phyloP scores from a whole-genome alignment of 371 early-diverging fungal genomes.

The Rhizomucor miehei region DNA sequence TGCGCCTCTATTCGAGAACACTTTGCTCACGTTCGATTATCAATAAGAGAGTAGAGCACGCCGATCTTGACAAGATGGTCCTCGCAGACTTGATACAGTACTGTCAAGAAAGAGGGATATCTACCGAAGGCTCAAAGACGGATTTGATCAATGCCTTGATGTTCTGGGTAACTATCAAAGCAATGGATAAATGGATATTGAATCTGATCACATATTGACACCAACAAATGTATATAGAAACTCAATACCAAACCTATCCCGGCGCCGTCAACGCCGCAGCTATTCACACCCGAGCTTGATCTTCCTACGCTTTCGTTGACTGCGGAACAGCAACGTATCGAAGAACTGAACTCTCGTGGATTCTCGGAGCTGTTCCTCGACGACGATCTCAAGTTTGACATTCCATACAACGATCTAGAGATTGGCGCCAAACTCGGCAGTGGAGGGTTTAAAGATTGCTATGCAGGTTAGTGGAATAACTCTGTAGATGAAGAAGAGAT shows the following conservation, averaged over 20 bases:
- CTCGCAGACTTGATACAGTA: constrained; percentile 70
- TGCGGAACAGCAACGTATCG: constrained; percentile 21
- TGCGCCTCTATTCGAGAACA: too few species aligned
- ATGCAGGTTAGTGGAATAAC: constrained; percentile 36
- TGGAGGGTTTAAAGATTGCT: constrained; percentile 85
- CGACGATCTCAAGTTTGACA: constrained; percentile 52
- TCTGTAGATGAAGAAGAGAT: too few species aligned
- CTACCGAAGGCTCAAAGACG: constrained; percentile 62
- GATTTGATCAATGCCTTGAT: constrained; percentile 57
- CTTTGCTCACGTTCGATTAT: neutral
- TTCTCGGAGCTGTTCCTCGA: constrained; percentile 53
- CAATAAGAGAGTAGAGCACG: constrained; percentile 21
- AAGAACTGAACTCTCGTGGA: constrained; percentile 48
- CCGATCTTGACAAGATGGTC: constrained; percentile 52
- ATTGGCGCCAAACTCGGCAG: constrained; percentile 67
- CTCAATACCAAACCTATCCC: constrained; percentile 62
- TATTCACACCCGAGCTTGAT: constrained; percentile 47
- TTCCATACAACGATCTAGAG: constrained; percentile 54
- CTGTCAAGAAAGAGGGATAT: constrained; percentile 72
- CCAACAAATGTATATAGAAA: constrained; percentile 39
- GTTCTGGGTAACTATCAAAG: constrained; percentile 54
- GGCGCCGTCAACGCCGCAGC: constrained; percentile 66
- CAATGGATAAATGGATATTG: neutral
- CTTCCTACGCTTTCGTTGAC: constrained; percentile 32
- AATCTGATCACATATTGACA: neutral